Base-by-base conservation (phyloP, 805 yeast genomes). In the Yamadazyma olivae region DNA sequence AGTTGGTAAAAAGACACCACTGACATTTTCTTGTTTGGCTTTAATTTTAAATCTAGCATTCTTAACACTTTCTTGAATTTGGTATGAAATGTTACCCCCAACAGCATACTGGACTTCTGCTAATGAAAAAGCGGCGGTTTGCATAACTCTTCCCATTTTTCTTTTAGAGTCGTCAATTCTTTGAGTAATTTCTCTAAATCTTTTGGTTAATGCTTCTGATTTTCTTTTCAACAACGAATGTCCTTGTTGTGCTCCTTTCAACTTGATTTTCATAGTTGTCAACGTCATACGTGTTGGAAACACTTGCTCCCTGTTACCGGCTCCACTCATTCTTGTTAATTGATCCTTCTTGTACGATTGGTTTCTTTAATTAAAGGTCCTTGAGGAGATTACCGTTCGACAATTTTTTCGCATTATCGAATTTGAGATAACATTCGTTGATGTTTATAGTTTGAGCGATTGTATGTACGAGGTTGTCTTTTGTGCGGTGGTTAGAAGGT, bases 131-230 rank as follows among this genome's bases (percentile, higher is more conserved):
- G 98, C 95, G 2, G 99, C 99, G 0, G 95, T 85, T 59, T 93
- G 98, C 98, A 91, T 91, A 29, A 91, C 96, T 46, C 91, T 75
- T 33, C 98, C 99, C 98, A 93, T 91, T 70, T 91, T 93, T 51
- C 91, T 78, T 67, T 91, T 91, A 29, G 98, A 82, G 50, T 88
- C 95, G 59, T 93, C 96, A 57, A 91, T 91, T 61, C 96, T 72
- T 58, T 77, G 85, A 13, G 97, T 89, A 54, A 91, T 91, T 50
- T 91, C 99, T 63, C 99, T 81, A 69, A 91, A 91, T 53, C 99
- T 75, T 62, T 90, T 89, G 15, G 98, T 93, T 57, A 91, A 73
- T 0, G 99, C 99, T 65, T 91, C 99, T 5, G 97, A 89, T 61
- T 91, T 91, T 64, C 98, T 79, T 70, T 91, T 91, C 62, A 91